A percentile compares a stretch with the other conserved stretches of the same genome.
These are phyloP conservation scores for Endocalyx cinctus DNA, from an alignment of 2,329 filamentous ascomycete genomes.

Conservation along the genomic window DNA sequence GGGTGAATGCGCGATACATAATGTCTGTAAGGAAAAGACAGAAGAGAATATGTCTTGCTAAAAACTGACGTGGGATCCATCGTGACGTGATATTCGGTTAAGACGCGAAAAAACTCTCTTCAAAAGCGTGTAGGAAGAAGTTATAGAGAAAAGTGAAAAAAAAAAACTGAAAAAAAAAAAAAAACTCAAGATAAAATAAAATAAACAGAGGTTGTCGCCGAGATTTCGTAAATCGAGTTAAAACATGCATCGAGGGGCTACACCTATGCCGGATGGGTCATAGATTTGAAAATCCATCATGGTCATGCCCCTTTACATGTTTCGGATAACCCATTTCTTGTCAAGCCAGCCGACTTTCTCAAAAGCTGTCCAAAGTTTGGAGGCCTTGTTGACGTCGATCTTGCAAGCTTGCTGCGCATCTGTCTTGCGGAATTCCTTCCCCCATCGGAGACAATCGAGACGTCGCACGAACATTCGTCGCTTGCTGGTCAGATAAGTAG, in stretches of 20 bases:
- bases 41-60: too few relatives aligned
- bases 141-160: too few relatives aligned
- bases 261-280: constrained; percentile 19
- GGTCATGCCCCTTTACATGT: constrained; percentile 19
- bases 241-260: not conserved
- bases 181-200: not conserved
- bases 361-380: constrained; percentile 85
- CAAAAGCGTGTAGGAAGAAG: not conserved
- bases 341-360: constrained; percentile 83
- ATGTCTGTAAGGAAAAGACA: too few relatives aligned
- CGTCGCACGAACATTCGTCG: constrained; percentile 81
- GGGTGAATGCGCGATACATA: too few relatives aligned
- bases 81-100: not conserved
- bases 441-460: constrained; percentile 59
- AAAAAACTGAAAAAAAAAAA: constrained; percentile 3
- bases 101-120: not conserved
- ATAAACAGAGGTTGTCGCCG: not conserved
- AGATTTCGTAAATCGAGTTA: not conserved
- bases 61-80: too few relatives aligned
- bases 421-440: constrained; percentile 90
- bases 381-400: constrained; percentile 97
- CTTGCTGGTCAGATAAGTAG: constrained; percentile 89
- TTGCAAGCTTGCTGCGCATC: constrained; percentile 96
- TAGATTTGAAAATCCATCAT: constrained; percentile 1
- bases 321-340: constrained; percentile 36